Percentiles rank a stretch among this genome's conserved stretches.
phyloP scores from a whole-genome alignment of 2,329 filamentous ascomycete species.

The Fusarium decemcellulare region DNA sequence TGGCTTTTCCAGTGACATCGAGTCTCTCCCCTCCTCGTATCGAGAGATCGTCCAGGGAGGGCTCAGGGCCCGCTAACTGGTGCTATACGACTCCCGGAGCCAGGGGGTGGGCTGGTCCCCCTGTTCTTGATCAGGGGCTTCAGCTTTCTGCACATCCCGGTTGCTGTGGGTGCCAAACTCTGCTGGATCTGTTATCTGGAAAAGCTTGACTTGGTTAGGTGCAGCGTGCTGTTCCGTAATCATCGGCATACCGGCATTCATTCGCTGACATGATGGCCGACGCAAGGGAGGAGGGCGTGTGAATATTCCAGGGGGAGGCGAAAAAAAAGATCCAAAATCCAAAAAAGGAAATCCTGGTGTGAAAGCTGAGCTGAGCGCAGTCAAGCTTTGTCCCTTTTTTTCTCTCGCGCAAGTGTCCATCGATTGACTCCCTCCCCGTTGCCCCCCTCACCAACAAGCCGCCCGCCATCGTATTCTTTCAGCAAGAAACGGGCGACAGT shows the following conservation, averaged over 20 bases:
- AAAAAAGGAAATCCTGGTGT: constrained; percentile 17
- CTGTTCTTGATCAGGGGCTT: constrained; percentile 36
- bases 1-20: constrained; percentile 13
- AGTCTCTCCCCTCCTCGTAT: constrained; percentile 24
- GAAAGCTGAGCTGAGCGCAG: neutral
- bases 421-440: neutral
- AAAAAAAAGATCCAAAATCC: neutral
- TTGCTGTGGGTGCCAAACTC: constrained; percentile 26
- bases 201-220: no score
- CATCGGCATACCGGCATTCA: constrained; percentile 32
- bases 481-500: no score
- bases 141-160: constrained; percentile 22
- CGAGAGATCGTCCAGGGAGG: constrained; percentile 20
- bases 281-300: neutral
- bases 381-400: neutral
- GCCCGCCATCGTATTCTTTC: neutral
- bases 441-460: no score
- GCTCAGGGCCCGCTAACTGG: neutral
- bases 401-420: neutral
- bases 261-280: neutral
- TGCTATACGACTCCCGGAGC: constrained; percentile 22
- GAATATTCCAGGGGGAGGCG: constrained; percentile 17
- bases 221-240: neutral
- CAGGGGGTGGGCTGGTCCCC: constrained; percentile 17
- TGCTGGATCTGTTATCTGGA: constrained; percentile 36